phyloP scores from a whole-genome alignment of 495 filamentous ascomycete species.

The Glutinoglossum americanum region DNA sequence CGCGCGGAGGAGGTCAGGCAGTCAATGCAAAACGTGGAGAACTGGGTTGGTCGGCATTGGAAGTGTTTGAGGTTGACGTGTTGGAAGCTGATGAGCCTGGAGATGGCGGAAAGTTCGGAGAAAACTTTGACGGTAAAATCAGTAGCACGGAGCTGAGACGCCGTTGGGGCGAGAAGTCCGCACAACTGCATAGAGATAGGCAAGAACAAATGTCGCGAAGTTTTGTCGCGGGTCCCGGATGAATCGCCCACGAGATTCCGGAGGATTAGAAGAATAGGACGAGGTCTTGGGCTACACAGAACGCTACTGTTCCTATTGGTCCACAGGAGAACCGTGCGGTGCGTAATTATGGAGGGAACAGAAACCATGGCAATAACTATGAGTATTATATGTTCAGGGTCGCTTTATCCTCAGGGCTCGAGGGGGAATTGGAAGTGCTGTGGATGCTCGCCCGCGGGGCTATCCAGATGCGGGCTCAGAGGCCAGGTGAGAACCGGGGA shows the following conservation, averaged over 20 bases:
- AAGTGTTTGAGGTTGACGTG: slow-evolving; percentile 84
- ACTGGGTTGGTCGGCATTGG: slow-evolving; percentile 53
- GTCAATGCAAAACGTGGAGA: slow-evolving; percentile 63
- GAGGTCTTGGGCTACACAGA: neutral
- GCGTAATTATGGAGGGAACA: neutral
- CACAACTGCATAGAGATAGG: neutral
- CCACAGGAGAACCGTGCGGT: neutral
- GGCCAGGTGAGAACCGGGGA: neutral
- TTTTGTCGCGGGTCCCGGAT: neutral
- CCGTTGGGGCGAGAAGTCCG: slow-evolving; percentile 16
- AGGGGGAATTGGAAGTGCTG: neutral
- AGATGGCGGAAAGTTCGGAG: slow-evolving; percentile 17
- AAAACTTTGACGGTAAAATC: slow-evolving; percentile 61
- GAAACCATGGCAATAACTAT: neutral
- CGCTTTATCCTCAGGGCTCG: neutral
- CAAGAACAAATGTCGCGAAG: neutral
- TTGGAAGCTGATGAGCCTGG: slow-evolving; percentile 43
- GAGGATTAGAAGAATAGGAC: neutral
- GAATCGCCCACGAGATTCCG: neutral
- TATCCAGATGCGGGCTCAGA: neutral
- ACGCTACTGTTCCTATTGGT: neutral
- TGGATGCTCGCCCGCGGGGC: neutral
- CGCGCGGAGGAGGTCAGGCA: slow-evolving; percentile 55
- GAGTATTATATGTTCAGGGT: neutral
- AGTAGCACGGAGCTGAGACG: slow-evolving; percentile 63